Percentiles rank a stretch among this genome's conserved stretches.
These are phyloP conservation scores for Misopates orontium DNA, from an alignment of 257 asterid species.

Conservation along the genomic window DNA sequence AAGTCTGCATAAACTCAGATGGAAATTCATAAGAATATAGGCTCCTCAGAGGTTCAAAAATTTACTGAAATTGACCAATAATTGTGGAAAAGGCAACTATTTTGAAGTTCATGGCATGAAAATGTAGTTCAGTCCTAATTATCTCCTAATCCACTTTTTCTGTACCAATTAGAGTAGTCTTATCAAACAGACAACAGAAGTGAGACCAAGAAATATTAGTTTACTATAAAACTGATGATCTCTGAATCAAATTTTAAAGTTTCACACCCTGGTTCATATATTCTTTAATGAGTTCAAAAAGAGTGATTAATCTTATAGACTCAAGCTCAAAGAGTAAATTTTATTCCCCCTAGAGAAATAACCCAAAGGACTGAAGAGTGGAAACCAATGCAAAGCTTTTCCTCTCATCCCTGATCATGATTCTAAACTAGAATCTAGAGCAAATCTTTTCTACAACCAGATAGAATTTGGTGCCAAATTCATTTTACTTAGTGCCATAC, in stretches of 20 bases:
- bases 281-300: slow-evolving; percentile 2
- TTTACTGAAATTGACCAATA: too few relatives aligned
- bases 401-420: too few relatives aligned
- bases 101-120: too few relatives aligned
- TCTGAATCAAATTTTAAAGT: neutral
- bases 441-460: neutral
- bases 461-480: neutral
- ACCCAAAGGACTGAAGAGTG: too few relatives aligned
- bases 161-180: neutral
- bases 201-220: neutral
- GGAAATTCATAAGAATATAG: too few relatives aligned
- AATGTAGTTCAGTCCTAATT: neutral
- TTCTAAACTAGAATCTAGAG: neutral
- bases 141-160: neutral
- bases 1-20: too few relatives aligned
- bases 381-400: too few relatives aligned
- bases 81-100: too few relatives aligned
- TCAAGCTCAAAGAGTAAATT: neutral
- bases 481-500: too few relatives aligned
- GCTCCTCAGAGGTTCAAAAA: too few relatives aligned
- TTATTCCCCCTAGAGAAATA: neutral
- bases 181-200: neutral
- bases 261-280: neutral
- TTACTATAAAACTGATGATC: neutral
- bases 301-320: neutral